These are phyloP conservation scores for Piromyces finnis DNA, from an alignment of 192 early-diverging fungal genomes.

Conservation along the genomic window DNA sequence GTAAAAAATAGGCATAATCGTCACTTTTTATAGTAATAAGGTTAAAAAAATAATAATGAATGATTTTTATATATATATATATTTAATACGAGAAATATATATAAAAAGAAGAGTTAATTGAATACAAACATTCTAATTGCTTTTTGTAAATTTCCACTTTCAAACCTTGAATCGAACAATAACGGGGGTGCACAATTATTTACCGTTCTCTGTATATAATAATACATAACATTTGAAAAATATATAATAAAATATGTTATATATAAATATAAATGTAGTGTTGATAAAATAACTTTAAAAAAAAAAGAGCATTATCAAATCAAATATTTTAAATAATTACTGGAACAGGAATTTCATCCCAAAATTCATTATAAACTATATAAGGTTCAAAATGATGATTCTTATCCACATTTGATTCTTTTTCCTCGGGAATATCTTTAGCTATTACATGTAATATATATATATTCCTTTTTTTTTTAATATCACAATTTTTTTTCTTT, in stretches of 20 bases:
- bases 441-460: background rate
- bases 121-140: conserved; percentile 5
- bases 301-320: too few species aligned
- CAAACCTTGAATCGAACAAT: conserved; percentile 21
- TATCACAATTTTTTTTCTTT: background rate
- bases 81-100: too few species aligned
- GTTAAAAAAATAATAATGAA: too few species aligned
- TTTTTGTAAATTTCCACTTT: conserved; percentile 17
- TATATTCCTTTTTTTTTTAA: background rate
- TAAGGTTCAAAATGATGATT: background rate
- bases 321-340: too few species aligned
- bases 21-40: conserved; percentile 8
- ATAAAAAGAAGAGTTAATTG: too few species aligned
- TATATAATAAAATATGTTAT: too few species aligned
- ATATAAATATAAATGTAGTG: too few species aligned
- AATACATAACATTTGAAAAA: too few species aligned
- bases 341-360: background rate
- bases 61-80: conserved; percentile 12
- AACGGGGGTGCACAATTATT: background rate
- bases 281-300: too few species aligned
- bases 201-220: background rate
- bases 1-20: conserved; percentile 1
- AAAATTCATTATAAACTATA: background rate
- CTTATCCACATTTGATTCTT: background rate
- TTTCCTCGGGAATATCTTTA: background rate